Evolutionary conservation across 768 basidiomycete species (phyloP).

Genomic region (Psilocybe cubensis): DNA sequence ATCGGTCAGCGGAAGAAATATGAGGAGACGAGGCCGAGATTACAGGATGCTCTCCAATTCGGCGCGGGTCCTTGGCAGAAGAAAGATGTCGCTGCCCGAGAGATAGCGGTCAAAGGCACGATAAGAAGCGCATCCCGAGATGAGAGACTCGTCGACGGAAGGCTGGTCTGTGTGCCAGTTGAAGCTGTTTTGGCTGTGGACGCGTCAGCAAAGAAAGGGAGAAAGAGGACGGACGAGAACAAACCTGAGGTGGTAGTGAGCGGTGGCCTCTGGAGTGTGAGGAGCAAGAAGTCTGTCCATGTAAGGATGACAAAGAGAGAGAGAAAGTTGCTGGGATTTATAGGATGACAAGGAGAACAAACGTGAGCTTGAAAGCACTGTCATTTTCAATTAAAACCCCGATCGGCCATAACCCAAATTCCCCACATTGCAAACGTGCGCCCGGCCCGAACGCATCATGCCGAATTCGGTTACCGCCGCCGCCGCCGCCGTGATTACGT

Average conservation of each 20-base stretch:
- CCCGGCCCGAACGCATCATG: conserved; percentile 19
- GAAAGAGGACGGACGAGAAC: conserved; percentile 23
- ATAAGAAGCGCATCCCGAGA: conserved; percentile 82
- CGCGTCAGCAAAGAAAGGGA: conserved; percentile 15
- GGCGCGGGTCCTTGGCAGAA: conserved; percentile 62
- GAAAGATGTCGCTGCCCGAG: conserved; percentile 69
- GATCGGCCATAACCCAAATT: conserved; percentile 24
- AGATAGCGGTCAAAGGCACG: conserved; percentile 78
- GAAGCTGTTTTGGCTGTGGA: conserved; percentile 63
- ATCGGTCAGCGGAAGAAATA: conserved; percentile 8
- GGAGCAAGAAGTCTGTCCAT: conserved; percentile 81
- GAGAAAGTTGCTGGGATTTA: conserved; percentile 22
- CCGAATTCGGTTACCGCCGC: no score
- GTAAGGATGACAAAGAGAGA: conserved; percentile 15
- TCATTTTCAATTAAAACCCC: conserved; percentile 1
- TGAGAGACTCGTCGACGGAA: conserved; percentile 70
- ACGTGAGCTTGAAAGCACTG: conserved; percentile 29
- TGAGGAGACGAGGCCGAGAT: conserved; percentile 26
- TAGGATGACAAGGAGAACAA: conserved; percentile 21
- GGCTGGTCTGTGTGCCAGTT: conserved; percentile 75
- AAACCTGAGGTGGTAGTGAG: conserved; percentile 70
- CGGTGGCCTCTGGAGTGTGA: conserved; percentile 72
- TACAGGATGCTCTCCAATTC: conserved; percentile 78
- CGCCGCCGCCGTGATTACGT: no score
- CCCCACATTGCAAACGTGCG: conserved; percentile 34